A percentile compares a stretch with the other conserved stretches of the same genome.
Evolutionary conservation across 805 yeast genomes (phyloP).

Genomic region (Ogataea trehaloabstinens): DNA sequence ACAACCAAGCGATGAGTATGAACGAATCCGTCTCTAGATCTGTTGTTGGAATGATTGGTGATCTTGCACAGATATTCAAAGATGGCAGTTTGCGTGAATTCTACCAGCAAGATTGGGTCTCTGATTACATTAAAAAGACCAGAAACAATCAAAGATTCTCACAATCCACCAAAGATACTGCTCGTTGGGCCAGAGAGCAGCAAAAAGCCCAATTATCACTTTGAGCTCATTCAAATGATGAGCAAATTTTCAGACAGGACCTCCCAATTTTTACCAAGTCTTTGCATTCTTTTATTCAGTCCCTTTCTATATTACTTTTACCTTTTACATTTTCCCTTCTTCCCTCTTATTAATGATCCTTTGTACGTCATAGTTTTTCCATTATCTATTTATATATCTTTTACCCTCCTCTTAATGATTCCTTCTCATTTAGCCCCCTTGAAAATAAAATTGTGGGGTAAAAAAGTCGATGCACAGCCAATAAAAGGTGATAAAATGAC

Average conservation of each 20-base stretch:
- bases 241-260: too few relatives aligned
- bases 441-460: too few relatives aligned
- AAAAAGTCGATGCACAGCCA: too few relatives aligned
- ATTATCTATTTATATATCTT: slow-evolving; percentile 5
- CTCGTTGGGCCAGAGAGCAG: slow-evolving; percentile 95
- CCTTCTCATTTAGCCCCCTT: too few relatives aligned
- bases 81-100: slow-evolving; percentile 68
- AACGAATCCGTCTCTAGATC: slow-evolving; percentile 76
- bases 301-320: slow-evolving; percentile 2
- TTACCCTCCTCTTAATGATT: slow-evolving; percentile 5
- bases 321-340: background rate
- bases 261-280: background rate
- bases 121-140: slow-evolving; percentile 70
- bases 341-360: slow-evolving; percentile 2
- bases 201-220: slow-evolving; percentile 40
- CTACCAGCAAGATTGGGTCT: slow-evolving; percentile 75
- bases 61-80: slow-evolving; percentile 82
- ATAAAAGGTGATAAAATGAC: too few relatives aligned
- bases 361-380: background rate
- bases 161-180: slow-evolving; percentile 79
- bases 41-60: slow-evolving; percentile 90
- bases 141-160: slow-evolving; percentile 61
- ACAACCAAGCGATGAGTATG: slow-evolving; percentile 56
- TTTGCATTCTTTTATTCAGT: background rate
- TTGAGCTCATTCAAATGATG: too few relatives aligned